These are phyloP conservation scores for Sporisorium scitamineum DNA, from an alignment of 1,284 basidiomycete genomes.

Conservation along the genomic window DNA sequence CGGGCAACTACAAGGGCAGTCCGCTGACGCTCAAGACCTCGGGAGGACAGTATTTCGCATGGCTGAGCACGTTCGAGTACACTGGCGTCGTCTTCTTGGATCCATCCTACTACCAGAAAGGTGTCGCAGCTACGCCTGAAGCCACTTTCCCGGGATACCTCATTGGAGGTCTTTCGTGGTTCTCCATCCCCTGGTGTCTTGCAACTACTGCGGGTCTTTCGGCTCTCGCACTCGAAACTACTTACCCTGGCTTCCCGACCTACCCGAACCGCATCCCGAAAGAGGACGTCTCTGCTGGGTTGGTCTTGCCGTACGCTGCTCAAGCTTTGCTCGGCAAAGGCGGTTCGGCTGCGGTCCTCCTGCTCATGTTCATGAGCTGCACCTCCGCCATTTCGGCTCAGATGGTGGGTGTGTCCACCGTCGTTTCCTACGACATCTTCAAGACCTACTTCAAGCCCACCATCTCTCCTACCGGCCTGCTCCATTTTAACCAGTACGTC, in stretches of 20 bases:
- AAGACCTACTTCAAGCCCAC: slow-evolving; percentile 55
- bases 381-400: slow-evolving; percentile 62
- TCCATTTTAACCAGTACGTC: slow-evolving; percentile 55
- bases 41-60: slow-evolving; percentile 59
- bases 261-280: slow-evolving; percentile 54
- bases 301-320: slow-evolving; percentile 61
- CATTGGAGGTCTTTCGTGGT: slow-evolving; percentile 62
- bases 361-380: slow-evolving; percentile 64
- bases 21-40: slow-evolving; percentile 54
- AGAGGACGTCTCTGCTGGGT: slow-evolving; percentile 57
- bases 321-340: slow-evolving; percentile 61
- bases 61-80: slow-evolving; percentile 55
- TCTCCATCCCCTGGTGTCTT: slow-evolving; percentile 58
- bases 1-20: slow-evolving; percentile 53
- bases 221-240: slow-evolving; percentile 59
- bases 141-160: slow-evolving; percentile 60
- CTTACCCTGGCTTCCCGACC: slow-evolving; percentile 56
- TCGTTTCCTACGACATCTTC: slow-evolving; percentile 56
- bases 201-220: slow-evolving; percentile 60
- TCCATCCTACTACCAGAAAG: slow-evolving; percentile 59
- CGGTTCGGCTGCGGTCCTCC: slow-evolving; percentile 53
- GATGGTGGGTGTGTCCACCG: slow-evolving; percentile 55
- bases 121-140: slow-evolving; percentile 57
- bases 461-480: slow-evolving; percentile 48
- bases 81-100: slow-evolving; percentile 59